Conservation (phyloP, 1,284 basidiomycete species). For the Microbotryomycetes sp. region DNA sequence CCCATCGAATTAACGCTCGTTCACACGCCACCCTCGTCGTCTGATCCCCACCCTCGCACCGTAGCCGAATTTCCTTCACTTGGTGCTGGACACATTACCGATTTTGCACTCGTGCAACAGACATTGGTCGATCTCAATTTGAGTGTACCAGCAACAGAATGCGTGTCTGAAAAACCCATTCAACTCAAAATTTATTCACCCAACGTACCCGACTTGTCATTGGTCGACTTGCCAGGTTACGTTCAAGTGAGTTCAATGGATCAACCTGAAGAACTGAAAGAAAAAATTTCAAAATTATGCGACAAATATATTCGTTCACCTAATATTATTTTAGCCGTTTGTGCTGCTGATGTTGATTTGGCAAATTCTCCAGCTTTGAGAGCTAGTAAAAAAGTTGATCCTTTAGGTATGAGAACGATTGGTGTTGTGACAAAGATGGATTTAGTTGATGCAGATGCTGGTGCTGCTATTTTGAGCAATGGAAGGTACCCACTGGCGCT, state of each 20-base stretch:
- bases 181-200: slow-evolving; percentile 95
- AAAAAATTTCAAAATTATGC: slow-evolving; percentile 82
- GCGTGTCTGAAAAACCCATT: slow-evolving; percentile 90
- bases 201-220: slow-evolving; percentile 88
- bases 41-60: slow-evolving; percentile 60
- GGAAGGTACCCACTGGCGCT: slow-evolving; percentile 96
- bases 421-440: slow-evolving; percentile 99
- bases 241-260: slow-evolving; percentile 92
- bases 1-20: slow-evolving; percentile 97
- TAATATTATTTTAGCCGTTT: slow-evolving; percentile 96
- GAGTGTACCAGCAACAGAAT: slow-evolving; percentile 77
- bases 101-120: slow-evolving; percentile 84
- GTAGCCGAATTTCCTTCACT: slow-evolving; percentile 92
- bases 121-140: slow-evolving; percentile 93
- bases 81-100: slow-evolving; percentile 77
- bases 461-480: slow-evolving; percentile 72
- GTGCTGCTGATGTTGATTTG: slow-evolving; percentile 95
- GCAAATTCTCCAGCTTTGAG: slow-evolving; percentile 94
- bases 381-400: slow-evolving; percentile 89
- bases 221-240: slow-evolving; percentile 96
- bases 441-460: slow-evolving; percentile 76
- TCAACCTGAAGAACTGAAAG: slow-evolving; percentile 89
- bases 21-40: slow-evolving; percentile 62
- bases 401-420: slow-evolving; percentile 87
- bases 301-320: slow-evolving; percentile 96